A percentile compares a stretch with the other conserved stretches of the same genome.
phyloP scores from a whole-genome alignment of 2,329 filamentous ascomycete genomes.

The Westerdykella sp. region DNA sequence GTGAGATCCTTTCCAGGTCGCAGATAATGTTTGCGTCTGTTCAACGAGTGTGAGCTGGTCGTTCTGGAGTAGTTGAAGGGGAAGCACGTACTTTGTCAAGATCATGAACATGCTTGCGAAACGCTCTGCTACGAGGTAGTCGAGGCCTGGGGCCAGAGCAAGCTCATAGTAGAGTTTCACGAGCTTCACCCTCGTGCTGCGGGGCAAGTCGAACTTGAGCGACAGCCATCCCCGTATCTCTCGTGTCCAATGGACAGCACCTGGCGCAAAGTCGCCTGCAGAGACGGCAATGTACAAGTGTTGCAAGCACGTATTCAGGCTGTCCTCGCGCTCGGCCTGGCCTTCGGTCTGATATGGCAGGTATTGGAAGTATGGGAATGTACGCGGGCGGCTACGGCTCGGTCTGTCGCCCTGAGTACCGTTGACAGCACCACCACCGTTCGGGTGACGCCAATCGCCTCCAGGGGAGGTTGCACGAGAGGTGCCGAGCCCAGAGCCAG shows the following conservation, averaged over 20 bases:
- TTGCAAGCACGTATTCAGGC: slow-evolving; percentile 81
- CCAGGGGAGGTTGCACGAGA: slow-evolving; percentile 85
- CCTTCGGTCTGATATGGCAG: slow-evolving; percentile 86
- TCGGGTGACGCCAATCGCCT: slow-evolving; percentile 50
- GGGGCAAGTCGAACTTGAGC: slow-evolving; percentile 93
- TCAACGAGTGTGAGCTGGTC: background rate
- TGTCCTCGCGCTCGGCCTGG: slow-evolving; percentile 67
- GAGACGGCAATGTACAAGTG: slow-evolving; percentile 88
- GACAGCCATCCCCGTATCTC: slow-evolving; percentile 93
- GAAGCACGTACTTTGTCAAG: slow-evolving; percentile 70
- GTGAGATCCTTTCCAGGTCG: slow-evolving; percentile 83
- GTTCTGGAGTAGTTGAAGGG: background rate
- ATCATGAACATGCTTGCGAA: slow-evolving; percentile 97
- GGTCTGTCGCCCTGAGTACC: slow-evolving; percentile 49
- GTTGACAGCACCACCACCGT: slow-evolving; percentile 32
- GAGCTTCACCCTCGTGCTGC: slow-evolving; percentile 73
- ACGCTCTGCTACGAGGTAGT: slow-evolving; percentile 72
- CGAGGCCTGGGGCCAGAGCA: slow-evolving; percentile 80
- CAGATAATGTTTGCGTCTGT: slow-evolving; percentile 88
- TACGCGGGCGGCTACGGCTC: slow-evolving; percentile 70
- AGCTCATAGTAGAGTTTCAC: slow-evolving; percentile 94
- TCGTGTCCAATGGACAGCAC: slow-evolving; percentile 92
- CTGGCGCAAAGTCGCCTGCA: slow-evolving; percentile 88
- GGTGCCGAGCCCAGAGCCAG: slow-evolving; percentile 56
- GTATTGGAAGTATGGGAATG: slow-evolving; percentile 86